phyloP scores from a whole-genome alignment of 139 green algal genomes.

The Chlamydomonas incerta region DNA sequence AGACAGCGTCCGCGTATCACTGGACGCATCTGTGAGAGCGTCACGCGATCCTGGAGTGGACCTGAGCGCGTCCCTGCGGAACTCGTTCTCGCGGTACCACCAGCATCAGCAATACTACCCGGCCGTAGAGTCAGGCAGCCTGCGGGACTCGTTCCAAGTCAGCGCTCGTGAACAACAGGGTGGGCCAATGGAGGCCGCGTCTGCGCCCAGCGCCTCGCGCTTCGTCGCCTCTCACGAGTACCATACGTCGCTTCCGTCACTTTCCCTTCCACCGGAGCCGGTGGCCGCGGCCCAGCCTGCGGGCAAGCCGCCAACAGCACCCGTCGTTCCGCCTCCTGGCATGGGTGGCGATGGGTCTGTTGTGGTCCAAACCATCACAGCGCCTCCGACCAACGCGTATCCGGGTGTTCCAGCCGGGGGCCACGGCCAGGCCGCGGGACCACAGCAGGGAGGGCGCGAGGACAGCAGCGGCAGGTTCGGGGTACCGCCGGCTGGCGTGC shows the following conservation, averaged over 20 bases:
- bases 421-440: background rate
- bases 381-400: background rate
- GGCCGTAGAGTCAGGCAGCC: background rate
- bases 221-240: background rate
- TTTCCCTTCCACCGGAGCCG: background rate
- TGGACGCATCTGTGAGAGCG: background rate
- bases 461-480: background rate
- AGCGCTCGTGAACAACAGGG: background rate
- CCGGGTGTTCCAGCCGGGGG: background rate
- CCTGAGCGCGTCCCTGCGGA: conserved; percentile 1
- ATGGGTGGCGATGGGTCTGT: background rate
- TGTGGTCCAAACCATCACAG: background rate
- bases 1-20: conserved; percentile 10
- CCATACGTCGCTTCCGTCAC: background rate
- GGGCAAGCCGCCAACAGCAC: background rate
- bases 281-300: background rate
- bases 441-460: background rate
- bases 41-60: background rate
- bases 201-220: background rate
- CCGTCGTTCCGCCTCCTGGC: background rate
- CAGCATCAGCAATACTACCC: background rate
- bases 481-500: background rate
- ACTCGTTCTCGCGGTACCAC: conserved; percentile 13
- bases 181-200: background rate
- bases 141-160: background rate